Conservation (phyloP, 2,329 filamentous ascomycete genomes). For the Colletotrichum acutatum region DNA sequence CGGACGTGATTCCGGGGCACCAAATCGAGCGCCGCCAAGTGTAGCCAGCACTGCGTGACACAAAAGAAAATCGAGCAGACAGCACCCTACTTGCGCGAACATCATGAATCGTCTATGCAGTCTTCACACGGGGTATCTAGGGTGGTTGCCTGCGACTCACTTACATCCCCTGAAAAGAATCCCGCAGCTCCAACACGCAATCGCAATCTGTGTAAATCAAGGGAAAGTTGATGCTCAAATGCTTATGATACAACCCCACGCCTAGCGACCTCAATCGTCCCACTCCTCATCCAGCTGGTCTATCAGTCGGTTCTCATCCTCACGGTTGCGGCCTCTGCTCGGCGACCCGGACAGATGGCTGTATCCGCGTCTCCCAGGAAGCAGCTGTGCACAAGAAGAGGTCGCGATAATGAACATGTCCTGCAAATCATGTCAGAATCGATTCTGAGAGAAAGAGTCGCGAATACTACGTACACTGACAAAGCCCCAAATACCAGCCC, state of each 20-base stretch:
- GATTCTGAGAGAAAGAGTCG: conserved; percentile 36
- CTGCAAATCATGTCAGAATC: conserved; percentile 48
- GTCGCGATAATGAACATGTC: conserved; percentile 75
- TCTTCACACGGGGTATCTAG: conserved; percentile 31
- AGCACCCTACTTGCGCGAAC: neutral
- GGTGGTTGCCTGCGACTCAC: conserved; percentile 31
- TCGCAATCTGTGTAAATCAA: neutral
- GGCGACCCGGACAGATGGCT: conserved; percentile 68
- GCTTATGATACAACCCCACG: neutral
- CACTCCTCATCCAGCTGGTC: conserved; percentile 97
- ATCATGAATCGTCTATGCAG: conserved; percentile 30
- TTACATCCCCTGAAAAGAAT: conserved; percentile 6
- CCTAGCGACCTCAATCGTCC: conserved; percentile 72
- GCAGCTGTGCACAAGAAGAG: conserved; percentile 74
- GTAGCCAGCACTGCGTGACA: neutral
- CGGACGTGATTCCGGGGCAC: neutral
- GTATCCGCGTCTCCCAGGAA: conserved; percentile 76
- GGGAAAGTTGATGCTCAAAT: neutral
- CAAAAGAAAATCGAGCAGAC: neutral
- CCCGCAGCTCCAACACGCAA: conserved; percentile 4
- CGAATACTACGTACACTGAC: conserved; percentile 69
- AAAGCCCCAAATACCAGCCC: conserved; percentile 88
- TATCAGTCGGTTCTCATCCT: conserved; percentile 93
- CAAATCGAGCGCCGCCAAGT: neutral
- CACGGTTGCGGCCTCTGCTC: conserved; percentile 63